Percentiles rank a stretch among this genome's conserved stretches.
These are phyloP conservation scores for Lasiosphaeria hispida DNA, from an alignment of 495 filamentous ascomycete species.

Conservation along the genomic window DNA sequence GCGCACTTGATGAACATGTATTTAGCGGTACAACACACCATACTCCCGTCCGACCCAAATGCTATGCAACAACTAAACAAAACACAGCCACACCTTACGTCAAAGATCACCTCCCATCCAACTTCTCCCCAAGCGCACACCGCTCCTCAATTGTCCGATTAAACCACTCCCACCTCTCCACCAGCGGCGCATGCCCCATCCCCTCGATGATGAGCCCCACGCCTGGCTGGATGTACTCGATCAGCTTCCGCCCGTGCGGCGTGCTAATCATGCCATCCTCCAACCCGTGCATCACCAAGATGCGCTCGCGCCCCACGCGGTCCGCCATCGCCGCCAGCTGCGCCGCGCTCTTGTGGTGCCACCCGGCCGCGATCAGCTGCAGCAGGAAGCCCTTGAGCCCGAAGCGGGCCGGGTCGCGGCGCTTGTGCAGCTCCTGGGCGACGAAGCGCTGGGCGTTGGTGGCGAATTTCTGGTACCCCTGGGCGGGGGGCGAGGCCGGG, in stretches of 20 bases:
- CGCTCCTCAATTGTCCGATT: constrained; percentile 56
- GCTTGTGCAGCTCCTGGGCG: constrained; percentile 70
- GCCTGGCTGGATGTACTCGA: constrained; percentile 52
- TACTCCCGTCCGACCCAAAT: neutral
- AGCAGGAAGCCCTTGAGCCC: constrained; percentile 66
- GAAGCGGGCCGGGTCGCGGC: constrained; percentile 52
- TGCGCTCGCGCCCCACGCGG: constrained; percentile 65
- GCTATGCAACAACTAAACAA: neutral
- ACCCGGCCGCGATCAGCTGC: constrained; percentile 74
- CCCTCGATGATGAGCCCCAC: constrained; percentile 55
- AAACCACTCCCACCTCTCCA: constrained; percentile 62
- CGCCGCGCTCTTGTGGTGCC: constrained; percentile 67
- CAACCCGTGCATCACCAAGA: constrained; percentile 72
- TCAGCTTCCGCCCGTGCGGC: constrained; percentile 60
- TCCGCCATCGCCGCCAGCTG: constrained; percentile 64
- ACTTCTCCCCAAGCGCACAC: constrained; percentile 35
- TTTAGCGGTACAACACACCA: too few species aligned
- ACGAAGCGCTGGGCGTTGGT: constrained; percentile 77
- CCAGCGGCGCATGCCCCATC: constrained; percentile 64
- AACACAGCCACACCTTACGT: neutral
- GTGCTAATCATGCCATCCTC: constrained; percentile 71
- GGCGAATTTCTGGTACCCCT: constrained; percentile 52
- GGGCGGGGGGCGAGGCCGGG: neutral
- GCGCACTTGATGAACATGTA: too few species aligned
- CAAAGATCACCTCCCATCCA: constrained; percentile 24